Percentiles rank a stretch among this genome's conserved stretches.
These are phyloP conservation scores for Flaveria floridana DNA, from an alignment of 140 eudicot species.

Conservation along the genomic window DNA sequence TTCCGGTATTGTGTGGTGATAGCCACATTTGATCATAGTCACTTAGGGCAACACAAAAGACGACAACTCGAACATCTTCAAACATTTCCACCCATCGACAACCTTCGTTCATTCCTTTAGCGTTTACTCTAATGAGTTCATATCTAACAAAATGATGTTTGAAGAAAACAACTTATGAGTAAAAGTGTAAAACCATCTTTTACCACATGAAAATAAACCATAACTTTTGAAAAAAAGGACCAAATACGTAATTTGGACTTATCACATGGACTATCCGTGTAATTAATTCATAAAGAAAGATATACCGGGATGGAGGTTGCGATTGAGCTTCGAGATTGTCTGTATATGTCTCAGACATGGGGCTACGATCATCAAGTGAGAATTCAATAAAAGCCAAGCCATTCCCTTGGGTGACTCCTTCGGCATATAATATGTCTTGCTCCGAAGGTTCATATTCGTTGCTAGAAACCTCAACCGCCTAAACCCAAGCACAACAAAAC, in stretches of 20 bases:
- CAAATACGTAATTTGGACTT: neutral
- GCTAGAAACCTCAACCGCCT: slow-evolving; percentile 98
- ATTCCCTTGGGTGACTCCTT: slow-evolving; percentile 95
- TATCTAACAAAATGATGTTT: slow-evolving; percentile 42
- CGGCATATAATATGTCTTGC: slow-evolving; percentile 81
- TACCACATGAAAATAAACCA: neutral
- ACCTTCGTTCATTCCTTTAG: slow-evolving; percentile 90
- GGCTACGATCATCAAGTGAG: slow-evolving; percentile 92
- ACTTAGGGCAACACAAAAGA: slow-evolving; percentile 77
- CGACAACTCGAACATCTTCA: slow-evolving; percentile 94
- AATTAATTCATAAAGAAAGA: neutral
- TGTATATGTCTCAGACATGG: slow-evolving; percentile 50
- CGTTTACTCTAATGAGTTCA: slow-evolving; percentile 85
- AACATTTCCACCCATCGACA: slow-evolving; percentile 99
- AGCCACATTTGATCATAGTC: slow-evolving; percentile 76
- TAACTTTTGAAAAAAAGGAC: neutral
- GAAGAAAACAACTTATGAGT: neutral
- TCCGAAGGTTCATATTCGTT: slow-evolving; percentile 94
- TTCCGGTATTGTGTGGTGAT: slow-evolving; percentile 56
- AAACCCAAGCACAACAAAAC: slow-evolving; percentile 48
- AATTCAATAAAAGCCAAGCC: slow-evolving; percentile 95
- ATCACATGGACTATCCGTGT: neutral
- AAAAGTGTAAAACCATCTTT: neutral
- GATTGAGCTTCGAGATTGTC: slow-evolving; percentile 75
- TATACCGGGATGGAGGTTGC: slow-evolving; percentile 69